Evolutionary conservation across 495 filamentous ascomycete genomes (phyloP), one percentile per base, ranked within the genome.

Genomic region (Hypomontagnella submonticulosa): DNA sequence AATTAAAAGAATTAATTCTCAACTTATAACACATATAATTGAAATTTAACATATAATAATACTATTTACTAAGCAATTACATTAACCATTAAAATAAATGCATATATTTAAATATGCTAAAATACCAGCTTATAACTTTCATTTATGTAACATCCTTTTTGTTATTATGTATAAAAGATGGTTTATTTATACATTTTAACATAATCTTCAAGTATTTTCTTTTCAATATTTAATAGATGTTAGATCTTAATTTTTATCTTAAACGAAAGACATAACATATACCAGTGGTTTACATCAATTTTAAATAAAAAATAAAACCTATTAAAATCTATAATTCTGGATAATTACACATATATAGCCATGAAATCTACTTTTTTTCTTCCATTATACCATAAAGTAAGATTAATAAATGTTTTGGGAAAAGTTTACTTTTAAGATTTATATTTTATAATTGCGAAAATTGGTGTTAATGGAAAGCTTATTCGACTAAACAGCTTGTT

Each of bases 401-500:
- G 20, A 23, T 23, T 46, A 20, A 46, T 19, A 46, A 23, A 46
- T 3, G 42, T 7, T 10, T 46, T 46, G 1, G 3, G 10, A 16
- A 46, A 46, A 23, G 18, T 46, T 46, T 46, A 46, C 18, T 23
- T 33, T 48, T 48, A 48, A 12, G 15, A 11, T 33, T 48, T 48
- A 48, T 32, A 48, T 11, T 48, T 48, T n/a, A 33, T 48, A 15
- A 48, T 15, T 1, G 13, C 32, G 32, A 48, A 48, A 15, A n/a
- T 43, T 8, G 13, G 13, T 16, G 15, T 43, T 8, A 18, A 8
- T 15, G 8, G 1, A 15, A 43, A 27, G 4, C 4, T 18, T 13
- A 43, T 15, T 43, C 40, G 40, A 2, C 4, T 43, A 43, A 15
- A 43, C 16, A 43, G 36, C 11, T 36, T 5, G n/a, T 27, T 3